phyloP scores from a whole-genome alignment of 768 basidiomycete genomes.

The Tephrocybe sp. region DNA sequence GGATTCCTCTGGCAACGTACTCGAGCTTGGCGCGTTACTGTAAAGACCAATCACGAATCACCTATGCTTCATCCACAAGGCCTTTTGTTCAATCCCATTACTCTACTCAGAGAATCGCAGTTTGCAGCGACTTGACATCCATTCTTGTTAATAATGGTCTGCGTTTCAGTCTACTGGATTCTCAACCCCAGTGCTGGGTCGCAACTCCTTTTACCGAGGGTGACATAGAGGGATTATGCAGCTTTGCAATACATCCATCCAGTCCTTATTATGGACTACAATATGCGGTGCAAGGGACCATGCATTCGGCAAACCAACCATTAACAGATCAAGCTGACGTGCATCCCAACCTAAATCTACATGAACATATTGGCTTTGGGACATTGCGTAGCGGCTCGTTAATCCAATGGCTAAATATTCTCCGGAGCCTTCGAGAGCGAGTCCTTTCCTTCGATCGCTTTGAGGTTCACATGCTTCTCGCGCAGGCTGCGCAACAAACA shows the following conservation, averaged over 20 bases:
- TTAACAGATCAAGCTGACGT: conserved; percentile 41
- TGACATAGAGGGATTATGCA: conserved; percentile 22
- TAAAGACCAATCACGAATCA: conserved; percentile 21
- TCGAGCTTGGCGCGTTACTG: not conserved
- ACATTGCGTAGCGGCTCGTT: conserved; percentile 39
- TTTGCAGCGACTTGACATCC: conserved; percentile 6
- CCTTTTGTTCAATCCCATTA: conserved; percentile 33
- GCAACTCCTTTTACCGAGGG: conserved; percentile 12
- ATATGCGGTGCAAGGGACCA: conserved; percentile 30
- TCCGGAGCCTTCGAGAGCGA: conserved; percentile 38
- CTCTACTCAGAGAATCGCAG: conserved; percentile 13
- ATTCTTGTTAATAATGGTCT: conserved; percentile 27
- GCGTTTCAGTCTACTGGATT: conserved; percentile 27
- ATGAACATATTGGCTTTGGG: conserved; percentile 45
- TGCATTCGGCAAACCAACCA: conserved; percentile 40
- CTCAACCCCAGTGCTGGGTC: conserved; percentile 9
- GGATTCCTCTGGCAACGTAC: conserved; percentile 7
- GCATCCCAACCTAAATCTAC: conserved; percentile 34
- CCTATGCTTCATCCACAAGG: conserved; percentile 33
- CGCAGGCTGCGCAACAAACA: conserved; percentile 42
- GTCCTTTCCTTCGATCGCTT: conserved; percentile 34
- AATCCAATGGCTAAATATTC: conserved; percentile 51
- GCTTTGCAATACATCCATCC: conserved; percentile 22
- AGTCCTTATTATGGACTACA: conserved; percentile 33
- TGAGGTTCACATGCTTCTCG: conserved; percentile 39